Conservation (phyloP, 345 rosid genomes). For the Salix purpurea region DNA sequence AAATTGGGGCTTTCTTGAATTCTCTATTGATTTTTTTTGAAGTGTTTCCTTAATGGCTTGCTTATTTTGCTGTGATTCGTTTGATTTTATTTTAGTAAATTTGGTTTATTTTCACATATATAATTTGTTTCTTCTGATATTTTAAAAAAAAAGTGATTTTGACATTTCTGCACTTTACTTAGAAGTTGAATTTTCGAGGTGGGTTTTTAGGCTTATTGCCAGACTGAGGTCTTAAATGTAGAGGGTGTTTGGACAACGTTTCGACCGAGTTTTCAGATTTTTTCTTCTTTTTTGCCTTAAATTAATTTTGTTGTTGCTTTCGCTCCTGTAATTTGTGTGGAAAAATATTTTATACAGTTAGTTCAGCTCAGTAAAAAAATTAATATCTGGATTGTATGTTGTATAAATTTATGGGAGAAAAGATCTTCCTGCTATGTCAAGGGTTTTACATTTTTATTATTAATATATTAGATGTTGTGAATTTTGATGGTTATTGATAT, state of each 20-base stretch:
- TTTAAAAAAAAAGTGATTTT: not conserved
- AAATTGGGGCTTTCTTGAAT: not conserved
- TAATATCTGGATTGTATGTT: not conserved
- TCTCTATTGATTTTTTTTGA: not conserved
- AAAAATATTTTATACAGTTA: not conserved
- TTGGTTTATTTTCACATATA: not conserved
- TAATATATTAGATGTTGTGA: not conserved
- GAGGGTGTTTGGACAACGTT: too few relatives aligned
- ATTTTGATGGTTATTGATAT: not conserved
- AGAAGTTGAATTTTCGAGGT: not conserved
- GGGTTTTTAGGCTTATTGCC: not conserved
- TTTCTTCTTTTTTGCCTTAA: too few relatives aligned
- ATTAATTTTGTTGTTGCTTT: too few relatives aligned
- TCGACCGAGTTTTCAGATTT: too few relatives aligned
- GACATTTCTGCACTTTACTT: not conserved
- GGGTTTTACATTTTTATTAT: not conserved
- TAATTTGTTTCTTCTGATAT: not conserved
- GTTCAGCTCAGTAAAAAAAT: not conserved
- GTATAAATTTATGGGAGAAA: not conserved
- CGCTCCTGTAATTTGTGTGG: too few relatives aligned
- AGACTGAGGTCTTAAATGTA: not conserved
- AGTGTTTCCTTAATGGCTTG: not conserved
- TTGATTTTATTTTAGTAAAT: not conserved
- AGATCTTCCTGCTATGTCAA: not conserved
- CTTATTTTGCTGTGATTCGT: not conserved